Percentiles rank a stretch among this genome's conserved stretches.
These are phyloP conservation scores for Stephanodiscus minutulus DNA, from an alignment of 108 stramenopile species.

Conservation along the genomic window DNA sequence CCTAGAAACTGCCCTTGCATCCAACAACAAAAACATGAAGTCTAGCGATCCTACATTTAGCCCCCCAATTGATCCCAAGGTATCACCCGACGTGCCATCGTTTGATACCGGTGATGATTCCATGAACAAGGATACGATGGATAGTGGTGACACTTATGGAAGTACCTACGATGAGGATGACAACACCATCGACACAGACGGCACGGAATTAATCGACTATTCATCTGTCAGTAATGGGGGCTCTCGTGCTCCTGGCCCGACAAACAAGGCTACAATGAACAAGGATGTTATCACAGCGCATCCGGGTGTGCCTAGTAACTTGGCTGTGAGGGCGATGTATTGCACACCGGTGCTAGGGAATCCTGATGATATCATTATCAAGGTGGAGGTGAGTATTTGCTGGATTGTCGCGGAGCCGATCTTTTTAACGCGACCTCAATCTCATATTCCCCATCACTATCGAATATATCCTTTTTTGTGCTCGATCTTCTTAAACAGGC, in stretches of 20 bases:
- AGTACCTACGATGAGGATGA: constrained; percentile 4
- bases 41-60: background rate
- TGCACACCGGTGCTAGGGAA: constrained; percentile 35
- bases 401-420: background rate
- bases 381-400: constrained; percentile 45
- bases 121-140: background rate
- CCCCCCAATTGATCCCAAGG: background rate
- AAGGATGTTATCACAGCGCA: constrained; percentile 37
- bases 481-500: constrained; percentile 37
- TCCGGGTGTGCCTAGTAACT: constrained; percentile 17
- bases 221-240: too few species aligned
- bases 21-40: background rate
- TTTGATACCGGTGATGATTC: background rate
- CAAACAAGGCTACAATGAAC: constrained; percentile 19
- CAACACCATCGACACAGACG: background rate
- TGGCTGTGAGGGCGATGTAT: constrained; percentile 46
- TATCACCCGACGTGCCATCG: background rate
- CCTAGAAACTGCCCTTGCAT: background rate
- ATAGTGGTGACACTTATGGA: background rate
- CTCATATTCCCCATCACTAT: background rate
- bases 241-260: background rate
- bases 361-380: constrained; percentile 51
- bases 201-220: background rate
- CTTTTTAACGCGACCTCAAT: background rate
- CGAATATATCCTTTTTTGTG: background rate